phyloP scores from a whole-genome alignment of 306 rosid genomes.

The Trifolium fragiferum region DNA sequence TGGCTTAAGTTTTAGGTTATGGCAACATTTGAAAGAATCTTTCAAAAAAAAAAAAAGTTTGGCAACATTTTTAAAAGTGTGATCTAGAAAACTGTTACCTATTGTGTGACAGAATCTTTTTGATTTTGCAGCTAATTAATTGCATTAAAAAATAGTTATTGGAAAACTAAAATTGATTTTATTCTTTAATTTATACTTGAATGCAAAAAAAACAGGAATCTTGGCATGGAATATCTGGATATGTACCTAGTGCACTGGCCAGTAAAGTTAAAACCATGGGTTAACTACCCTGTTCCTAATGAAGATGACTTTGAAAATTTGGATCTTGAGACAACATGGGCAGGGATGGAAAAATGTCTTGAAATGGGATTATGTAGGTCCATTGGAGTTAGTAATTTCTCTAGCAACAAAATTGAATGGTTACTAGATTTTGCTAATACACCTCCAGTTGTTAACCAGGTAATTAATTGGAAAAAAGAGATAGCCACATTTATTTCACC shows the following conservation, averaged over 20 bases:
- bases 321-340: slow-evolving; percentile 78
- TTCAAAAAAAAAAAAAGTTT: not conserved
- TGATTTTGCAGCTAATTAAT: not conserved
- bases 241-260: slow-evolving; percentile 98
- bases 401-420: slow-evolving; percentile 61
- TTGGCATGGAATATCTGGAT: slow-evolving; percentile 82
- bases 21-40: too few relatives aligned
- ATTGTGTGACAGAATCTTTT: slow-evolving; percentile 6
- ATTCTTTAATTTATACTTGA: not conserved
- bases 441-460: slow-evolving; percentile 86
- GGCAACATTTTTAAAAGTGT: not conserved
- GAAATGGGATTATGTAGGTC: slow-evolving; percentile 78
- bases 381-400: slow-evolving; percentile 95
- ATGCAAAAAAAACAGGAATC: slow-evolving; percentile 54
- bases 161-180: slow-evolving; percentile 30
- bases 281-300: slow-evolving; percentile 65
- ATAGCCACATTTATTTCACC: too few relatives aligned
- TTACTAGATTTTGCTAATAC: slow-evolving; percentile 69
- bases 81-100: not conserved
- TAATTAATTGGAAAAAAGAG: slow-evolving; percentile 5
- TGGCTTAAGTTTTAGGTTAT: not conserved
- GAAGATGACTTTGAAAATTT: slow-evolving; percentile 77
- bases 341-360: slow-evolving; percentile 82
- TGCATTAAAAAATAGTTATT: not conserved
- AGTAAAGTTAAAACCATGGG: slow-evolving; percentile 85